Conservation (phyloP, 169 alveolate genomes). For the Plasmodium inui region DNA sequence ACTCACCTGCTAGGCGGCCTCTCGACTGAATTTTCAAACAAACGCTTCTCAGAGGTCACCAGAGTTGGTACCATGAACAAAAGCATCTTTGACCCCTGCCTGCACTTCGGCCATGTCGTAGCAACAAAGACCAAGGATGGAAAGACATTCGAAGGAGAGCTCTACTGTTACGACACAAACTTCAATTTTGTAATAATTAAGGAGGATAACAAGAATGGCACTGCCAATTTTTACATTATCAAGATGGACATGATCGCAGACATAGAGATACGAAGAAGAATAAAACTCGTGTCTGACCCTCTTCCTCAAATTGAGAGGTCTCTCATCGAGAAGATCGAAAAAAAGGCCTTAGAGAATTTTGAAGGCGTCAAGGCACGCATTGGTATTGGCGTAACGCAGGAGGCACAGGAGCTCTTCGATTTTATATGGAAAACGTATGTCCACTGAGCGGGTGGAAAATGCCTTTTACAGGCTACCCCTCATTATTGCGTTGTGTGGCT, state of each 20-base stretch:
- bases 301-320: slow-evolving; percentile 25
- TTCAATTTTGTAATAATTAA: slow-evolving; percentile 24
- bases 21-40: background rate
- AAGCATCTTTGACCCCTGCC: slow-evolving; percentile 43
- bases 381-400: slow-evolving; percentile 68
- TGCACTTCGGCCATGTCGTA: slow-evolving; percentile 40
- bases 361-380: slow-evolving; percentile 35
- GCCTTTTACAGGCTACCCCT: background rate
- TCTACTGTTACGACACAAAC: slow-evolving; percentile 43
- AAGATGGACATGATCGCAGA: slow-evolving; percentile 29
- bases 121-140: slow-evolving; percentile 33
- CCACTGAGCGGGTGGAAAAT: background rate
- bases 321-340: slow-evolving; percentile 52
- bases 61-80: slow-evolving; percentile 38
- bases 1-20: background rate
- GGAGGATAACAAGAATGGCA: slow-evolving; percentile 51
- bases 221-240: slow-evolving; percentile 52
- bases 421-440: slow-evolving; percentile 75
- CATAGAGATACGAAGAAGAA: slow-evolving; percentile 15
- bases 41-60: background rate
- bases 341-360: slow-evolving; percentile 30
- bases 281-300: slow-evolving; percentile 13
- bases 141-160: slow-evolving; percentile 50
- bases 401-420: slow-evolving; percentile 70
- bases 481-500: background rate